Base-by-base conservation (phyloP, 805 yeast genomes). In the Isabelozyma pseudorhagii region DNA sequence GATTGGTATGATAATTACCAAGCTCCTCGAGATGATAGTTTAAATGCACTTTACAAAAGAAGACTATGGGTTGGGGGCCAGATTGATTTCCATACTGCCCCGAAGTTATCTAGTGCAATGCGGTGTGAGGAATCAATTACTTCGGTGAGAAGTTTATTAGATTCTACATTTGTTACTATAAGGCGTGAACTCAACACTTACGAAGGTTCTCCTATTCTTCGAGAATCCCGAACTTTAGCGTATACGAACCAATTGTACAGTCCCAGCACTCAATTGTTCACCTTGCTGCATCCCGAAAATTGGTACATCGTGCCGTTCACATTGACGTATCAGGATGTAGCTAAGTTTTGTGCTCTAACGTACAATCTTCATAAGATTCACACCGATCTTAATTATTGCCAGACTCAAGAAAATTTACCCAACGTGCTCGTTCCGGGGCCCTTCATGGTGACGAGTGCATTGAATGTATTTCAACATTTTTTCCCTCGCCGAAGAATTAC, bases 1-100 rank as follows among this genome's bases (percentile, higher is more conserved):
- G 97, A 91, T 64, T 97, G 97, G 0, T 91, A 89, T 66, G 96
- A 87, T 54, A 75, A 83, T 43, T 81, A 86, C 56, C 94, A 87
- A 60, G 82, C 91, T 0, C 96, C 96, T 0, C 58, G 65, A 0
- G 52, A 50, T 44, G 18, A 39, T 2, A 47, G 42, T 5, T 50
- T 54, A 3, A 51, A 44, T 21, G 56, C 63, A 29, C 66, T 67
- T 17, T 86, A 78, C 57, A 68, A 64, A 31, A 67, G 93, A 52
- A 71, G 97, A 21, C 77, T 92, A 81, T 91, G 97, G 97, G 83
- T 79, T 0, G 81, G 84, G 31, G 97, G 97, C 2, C 65, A 74
- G 18, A 68, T 91, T 34, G 62, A 66, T 21, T 80, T 77, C 54
- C 52, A 62, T 36, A 52, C 21, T 4, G 53, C 2, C 50, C 55